Percentiles rank a stretch among this genome's conserved stretches.
Conservation (phyloP, 2,329 filamentous ascomycete species). For the Orbilia ellipsospora region DNA sequence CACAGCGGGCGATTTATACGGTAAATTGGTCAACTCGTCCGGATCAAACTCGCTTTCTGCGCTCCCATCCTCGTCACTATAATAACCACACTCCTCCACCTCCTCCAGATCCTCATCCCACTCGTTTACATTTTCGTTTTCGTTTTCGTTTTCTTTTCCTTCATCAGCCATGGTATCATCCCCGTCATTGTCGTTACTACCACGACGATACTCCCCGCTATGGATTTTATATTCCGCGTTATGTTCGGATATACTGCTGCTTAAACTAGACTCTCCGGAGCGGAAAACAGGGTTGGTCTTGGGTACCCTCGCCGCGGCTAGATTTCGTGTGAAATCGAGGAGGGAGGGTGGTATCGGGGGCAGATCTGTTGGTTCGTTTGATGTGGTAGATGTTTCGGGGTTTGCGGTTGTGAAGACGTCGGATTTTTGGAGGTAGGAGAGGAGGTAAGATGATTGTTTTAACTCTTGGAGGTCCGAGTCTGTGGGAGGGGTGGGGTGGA, state of each 20-base stretch:
- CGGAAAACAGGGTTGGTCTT: not conserved
- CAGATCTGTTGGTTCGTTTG: not conserved
- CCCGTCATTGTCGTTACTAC: slow-evolving; percentile 14
- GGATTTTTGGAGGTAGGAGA: slow-evolving; percentile 47
- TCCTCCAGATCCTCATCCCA: slow-evolving; percentile 9
- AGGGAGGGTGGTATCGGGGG: not conserved
- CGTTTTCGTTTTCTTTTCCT: too few species aligned
- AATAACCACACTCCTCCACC: not conserved
- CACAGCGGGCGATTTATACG: slow-evolving; percentile 47
- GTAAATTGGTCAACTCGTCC: slow-evolving; percentile 50
- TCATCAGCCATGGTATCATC: slow-evolving; percentile 3
- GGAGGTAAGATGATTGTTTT: slow-evolving; percentile 35
- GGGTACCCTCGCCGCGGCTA: not conserved
- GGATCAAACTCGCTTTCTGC: slow-evolving; percentile 36
- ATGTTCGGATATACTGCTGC: slow-evolving; percentile 22
- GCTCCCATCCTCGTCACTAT: slow-evolving; percentile 8
- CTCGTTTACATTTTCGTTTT: too few species aligned
- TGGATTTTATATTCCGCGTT: not conserved
- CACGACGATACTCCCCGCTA: not conserved
- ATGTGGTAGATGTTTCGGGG: not conserved
- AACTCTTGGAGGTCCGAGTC: slow-evolving; percentile 12
- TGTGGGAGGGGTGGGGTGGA: not conserved
- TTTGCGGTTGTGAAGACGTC: slow-evolving; percentile 13
- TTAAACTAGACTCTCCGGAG: slow-evolving; percentile 24
- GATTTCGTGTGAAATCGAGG: not conserved